These are phyloP conservation scores for Cotoneaster glaucophyllus DNA, from an alignment of 306 rosid genomes.

Conservation along the genomic window DNA sequence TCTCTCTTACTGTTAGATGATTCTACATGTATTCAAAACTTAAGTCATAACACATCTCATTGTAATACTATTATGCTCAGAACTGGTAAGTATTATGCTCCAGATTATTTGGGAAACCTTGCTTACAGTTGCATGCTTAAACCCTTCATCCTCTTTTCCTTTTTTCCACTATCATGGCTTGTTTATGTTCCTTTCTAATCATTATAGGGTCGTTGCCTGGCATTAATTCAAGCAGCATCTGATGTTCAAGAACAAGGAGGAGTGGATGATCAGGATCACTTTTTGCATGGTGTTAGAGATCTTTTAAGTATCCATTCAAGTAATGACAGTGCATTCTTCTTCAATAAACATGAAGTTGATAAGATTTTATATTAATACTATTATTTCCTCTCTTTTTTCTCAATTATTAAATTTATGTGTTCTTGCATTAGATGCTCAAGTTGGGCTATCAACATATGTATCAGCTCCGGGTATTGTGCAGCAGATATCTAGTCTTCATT, in stretches of 20 bases:
- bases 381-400: neutral
- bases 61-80: neutral
- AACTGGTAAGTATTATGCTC: neutral
- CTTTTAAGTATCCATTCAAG: conserved; percentile 89
- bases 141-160: neutral
- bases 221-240: conserved; percentile 85
- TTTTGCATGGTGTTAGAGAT: conserved; percentile 94
- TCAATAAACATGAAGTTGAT: conserved; percentile 2
- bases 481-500: conserved; percentile 81
- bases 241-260: conserved; percentile 97
- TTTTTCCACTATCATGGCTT: neutral
- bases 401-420: neutral
- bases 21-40: neutral
- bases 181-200: conserved; percentile 7
- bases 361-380: conserved; percentile 16
- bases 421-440: conserved; percentile 66
- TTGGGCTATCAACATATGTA: conserved; percentile 71
- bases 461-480: conserved; percentile 98
- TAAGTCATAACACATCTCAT: neutral
- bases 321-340: conserved; percentile 23
- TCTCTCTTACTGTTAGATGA: neutral
- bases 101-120: neutral
- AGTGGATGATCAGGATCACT: conserved; percentile 85
- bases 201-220: conserved; percentile 75
- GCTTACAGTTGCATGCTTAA: neutral